Base-by-base conservation (phyloP, 2,329 filamentous ascomycete genomes). In the Byssochlamys sp. region DNA sequence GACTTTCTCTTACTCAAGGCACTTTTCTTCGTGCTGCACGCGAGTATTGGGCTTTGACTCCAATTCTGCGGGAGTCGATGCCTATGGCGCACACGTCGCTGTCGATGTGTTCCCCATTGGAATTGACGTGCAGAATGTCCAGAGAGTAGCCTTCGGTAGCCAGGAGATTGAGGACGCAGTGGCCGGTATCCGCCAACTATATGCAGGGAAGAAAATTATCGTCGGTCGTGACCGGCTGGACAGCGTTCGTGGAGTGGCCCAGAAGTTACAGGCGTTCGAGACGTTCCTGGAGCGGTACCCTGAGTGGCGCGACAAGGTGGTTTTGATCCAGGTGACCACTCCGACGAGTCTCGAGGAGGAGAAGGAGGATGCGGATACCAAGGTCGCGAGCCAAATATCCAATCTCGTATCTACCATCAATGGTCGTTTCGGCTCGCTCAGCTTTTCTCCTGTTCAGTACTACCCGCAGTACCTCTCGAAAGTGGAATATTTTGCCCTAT, bases 81-180 rank as follows among this genome's bases (percentile, higher is more conserved):
- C 90, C 2, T 95, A 92, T 67, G 92, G 91, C 6, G 84, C 88
- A 9, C 89, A 92, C 64, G 90, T 96, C 26, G 89, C 91, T 55
- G 89, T 96, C 24, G 91, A 92, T 57, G 90, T 95, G 14, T 95
- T 96, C 71, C 91, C 92, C 14, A 96, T 96, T 61, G 94, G 92
- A 35, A 95, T 97, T 64, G 90, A 96, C 71, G 89, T 88, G n/a
- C 82, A 83, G 60, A 86, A 87, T 60, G 90, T 94, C 14, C 85
- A 90, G 68, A 81, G 81, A 55, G 77, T 84, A 52, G 91, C 91
- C 0, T 95, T 89, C 74, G 84, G 83, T 3, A 80, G 85, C 51
- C 77, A 83, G 0, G 84, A 85, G 26, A 86, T 89, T 24, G 83
- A 89, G 57, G 84, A 89, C 68, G 90, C 85, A 58, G 81, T 91